These are phyloP conservation scores for Salix udensis DNA, from an alignment of 345 rosid genomes.

Conservation along the genomic window DNA sequence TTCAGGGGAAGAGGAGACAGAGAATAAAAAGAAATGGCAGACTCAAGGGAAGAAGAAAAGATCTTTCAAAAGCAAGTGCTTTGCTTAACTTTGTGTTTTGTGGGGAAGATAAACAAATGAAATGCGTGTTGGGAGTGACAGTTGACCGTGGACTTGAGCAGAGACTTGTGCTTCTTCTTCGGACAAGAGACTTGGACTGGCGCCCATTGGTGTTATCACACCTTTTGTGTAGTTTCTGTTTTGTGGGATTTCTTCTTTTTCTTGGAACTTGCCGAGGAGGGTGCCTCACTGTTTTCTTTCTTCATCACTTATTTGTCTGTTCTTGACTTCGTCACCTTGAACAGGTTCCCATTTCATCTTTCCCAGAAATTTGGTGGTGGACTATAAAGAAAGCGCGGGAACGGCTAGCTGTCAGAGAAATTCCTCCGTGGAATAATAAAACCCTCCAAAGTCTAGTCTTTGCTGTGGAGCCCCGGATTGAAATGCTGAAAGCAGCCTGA, in stretches of 20 bases:
- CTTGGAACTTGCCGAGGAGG: background rate
- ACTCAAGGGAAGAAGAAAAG: constrained; percentile 7
- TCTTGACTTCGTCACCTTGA: background rate
- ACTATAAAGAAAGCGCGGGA: background rate
- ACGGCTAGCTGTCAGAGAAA: background rate
- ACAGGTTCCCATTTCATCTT: background rate
- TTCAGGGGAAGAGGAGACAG: background rate
- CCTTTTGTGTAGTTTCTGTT: background rate
- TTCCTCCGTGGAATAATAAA: background rate
- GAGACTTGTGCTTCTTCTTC: background rate
- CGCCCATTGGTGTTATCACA: background rate
- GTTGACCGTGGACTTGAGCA: constrained; percentile 18
- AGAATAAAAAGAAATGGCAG: background rate
- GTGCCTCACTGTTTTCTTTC: background rate
- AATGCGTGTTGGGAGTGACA: constrained; percentile 15
- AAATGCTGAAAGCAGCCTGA: background rate
- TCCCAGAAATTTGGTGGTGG: background rate
- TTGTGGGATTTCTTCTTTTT: background rate
- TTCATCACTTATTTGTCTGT: too few species aligned
- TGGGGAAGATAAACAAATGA: background rate
- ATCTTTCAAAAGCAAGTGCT: background rate
- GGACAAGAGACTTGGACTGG: background rate
- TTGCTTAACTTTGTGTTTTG: background rate
- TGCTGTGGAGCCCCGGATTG: background rate
- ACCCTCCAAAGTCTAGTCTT: background rate